Evolutionary conservation across 2,329 filamentous ascomycete genomes (phyloP).

Genomic region (Colletotrichum siamense): DNA sequence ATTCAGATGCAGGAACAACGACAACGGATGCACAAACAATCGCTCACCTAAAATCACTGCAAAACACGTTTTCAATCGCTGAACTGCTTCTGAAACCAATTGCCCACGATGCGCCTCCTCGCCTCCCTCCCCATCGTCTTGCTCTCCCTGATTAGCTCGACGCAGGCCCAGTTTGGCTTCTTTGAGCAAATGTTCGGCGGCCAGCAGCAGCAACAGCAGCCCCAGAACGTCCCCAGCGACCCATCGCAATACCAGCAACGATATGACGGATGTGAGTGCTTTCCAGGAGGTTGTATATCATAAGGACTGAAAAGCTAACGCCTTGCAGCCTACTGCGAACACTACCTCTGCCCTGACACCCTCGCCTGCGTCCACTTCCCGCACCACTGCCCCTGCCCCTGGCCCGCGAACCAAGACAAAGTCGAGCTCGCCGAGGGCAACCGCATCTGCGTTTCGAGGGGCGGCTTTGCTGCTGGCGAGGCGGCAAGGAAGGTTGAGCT

Average conservation of each 20-base stretch:
- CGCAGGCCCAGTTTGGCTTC: constrained; percentile 88
- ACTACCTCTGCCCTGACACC: constrained; percentile 94
- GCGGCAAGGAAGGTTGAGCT: constrained; percentile 78
- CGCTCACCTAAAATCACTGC: not conserved
- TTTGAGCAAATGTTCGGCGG: constrained; percentile 97
- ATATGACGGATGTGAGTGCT: constrained; percentile 67
- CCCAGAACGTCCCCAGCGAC: constrained; percentile 81
- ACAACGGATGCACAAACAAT: not conserved
- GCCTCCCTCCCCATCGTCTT: constrained; percentile 43
- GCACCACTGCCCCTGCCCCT: constrained; percentile 95
- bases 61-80: not conserved
- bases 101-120: constrained; percentile 36
- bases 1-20: not conserved
- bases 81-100: constrained; percentile 20
- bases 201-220: constrained; percentile 55
- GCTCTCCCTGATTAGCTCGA: constrained; percentile 66
- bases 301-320: not conserved
- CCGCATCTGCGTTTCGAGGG: constrained; percentile 76
- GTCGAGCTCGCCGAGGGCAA: constrained; percentile 76
- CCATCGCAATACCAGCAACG: constrained; percentile 77
- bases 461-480: constrained; percentile 76
- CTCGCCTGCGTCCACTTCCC: constrained; percentile 95
- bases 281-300: not conserved
- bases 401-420: constrained; percentile 78
- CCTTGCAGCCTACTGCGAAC: constrained; percentile 77